phyloP scores from a whole-genome alignment of 2,329 filamentous ascomycete genomes.

The Aspergillus aculeatinus region DNA sequence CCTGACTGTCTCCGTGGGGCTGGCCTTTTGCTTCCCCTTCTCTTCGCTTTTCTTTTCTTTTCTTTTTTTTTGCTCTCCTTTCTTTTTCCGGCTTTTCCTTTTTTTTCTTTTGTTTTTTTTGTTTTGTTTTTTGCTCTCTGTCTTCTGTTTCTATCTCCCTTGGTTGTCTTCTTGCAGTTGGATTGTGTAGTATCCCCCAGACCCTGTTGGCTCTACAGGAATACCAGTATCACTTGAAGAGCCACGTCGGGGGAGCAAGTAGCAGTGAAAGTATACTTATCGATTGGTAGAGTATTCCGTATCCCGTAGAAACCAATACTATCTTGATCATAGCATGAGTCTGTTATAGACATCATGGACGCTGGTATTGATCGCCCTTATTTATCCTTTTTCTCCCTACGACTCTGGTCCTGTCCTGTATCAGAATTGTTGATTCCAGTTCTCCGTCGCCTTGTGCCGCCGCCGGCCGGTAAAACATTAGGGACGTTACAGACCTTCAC shows the following conservation, averaged over 20 bases:
- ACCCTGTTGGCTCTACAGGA: background rate
- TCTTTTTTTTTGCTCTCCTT: background rate
- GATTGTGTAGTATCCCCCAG: background rate
- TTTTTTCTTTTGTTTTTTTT: background rate
- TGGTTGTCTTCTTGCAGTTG: background rate
- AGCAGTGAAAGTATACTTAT: background rate
- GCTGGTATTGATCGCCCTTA: background rate
- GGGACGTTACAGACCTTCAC: conserved; percentile 7
- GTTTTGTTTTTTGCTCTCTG: background rate
- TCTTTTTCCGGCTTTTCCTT: background rate
- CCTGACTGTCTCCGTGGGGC: conserved; percentile 19
- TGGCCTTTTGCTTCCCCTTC: conserved; percentile 5
- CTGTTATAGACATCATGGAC: background rate
- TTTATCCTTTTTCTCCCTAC: background rate
- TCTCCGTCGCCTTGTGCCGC: background rate
- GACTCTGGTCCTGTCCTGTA: background rate
- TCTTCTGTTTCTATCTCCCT: background rate
- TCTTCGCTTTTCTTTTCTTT: conserved; percentile 4
- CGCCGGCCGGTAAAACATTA: background rate
- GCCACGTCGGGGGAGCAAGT: background rate
- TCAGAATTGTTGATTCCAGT: background rate
- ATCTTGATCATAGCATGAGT: background rate
- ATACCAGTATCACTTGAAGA: background rate
- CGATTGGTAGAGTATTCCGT: background rate
- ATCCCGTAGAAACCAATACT: background rate